Base-by-base conservation (phyloP, 805 yeast genomes). In the Lipomyces anomalus region DNA sequence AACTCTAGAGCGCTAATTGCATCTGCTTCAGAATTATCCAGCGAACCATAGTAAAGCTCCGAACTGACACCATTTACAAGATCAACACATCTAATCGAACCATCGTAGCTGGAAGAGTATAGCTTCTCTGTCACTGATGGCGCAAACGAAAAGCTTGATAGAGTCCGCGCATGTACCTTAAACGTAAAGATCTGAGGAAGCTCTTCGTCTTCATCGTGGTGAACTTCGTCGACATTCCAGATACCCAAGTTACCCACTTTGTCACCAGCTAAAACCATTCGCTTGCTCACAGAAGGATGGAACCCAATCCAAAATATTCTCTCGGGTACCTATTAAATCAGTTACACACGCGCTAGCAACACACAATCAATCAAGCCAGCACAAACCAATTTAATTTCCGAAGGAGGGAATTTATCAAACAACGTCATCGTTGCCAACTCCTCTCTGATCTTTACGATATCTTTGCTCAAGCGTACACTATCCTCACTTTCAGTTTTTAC, bases 211-310 rank as follows among this genome's bases (percentile, higher is more conserved):
- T 47, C 71, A 2, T 54, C 63, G 9, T 30, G 37, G 6, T 63
- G 65, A 4, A 74, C 75, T 6, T 64, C 67, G 20, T 67, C 73
- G 5, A 84, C 82, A 36, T 89, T 80, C 97, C 97, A 90, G 13
- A 92, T 71, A 0, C 97, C 97, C 35, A 88, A 65, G 51, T 79
- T 75, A 4, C 98, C 98, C n/a, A 68, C 66, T 9, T 86, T 85
- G 64, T 92, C 98, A 38, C 97, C 97, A 1, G 88, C 96, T 26
- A 85, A 61, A 1, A 88, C 71, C 3, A 90, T 58, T 52, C 82
- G 72, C 49, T 79, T 78, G 1, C 71, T 73, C 0, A 60, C 61
- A 0, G 84, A 65, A 0, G 97, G 96, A 63, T 90, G 97, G 61
- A 86, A 82, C 33, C 72, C 68, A 34, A 88, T 72, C 2, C 84